Evolutionary conservation across 2,329 filamentous ascomycete species (phyloP), one percentile per base, ranked within the genome.

Genomic region (Penicillium griseofulvum): DNA sequence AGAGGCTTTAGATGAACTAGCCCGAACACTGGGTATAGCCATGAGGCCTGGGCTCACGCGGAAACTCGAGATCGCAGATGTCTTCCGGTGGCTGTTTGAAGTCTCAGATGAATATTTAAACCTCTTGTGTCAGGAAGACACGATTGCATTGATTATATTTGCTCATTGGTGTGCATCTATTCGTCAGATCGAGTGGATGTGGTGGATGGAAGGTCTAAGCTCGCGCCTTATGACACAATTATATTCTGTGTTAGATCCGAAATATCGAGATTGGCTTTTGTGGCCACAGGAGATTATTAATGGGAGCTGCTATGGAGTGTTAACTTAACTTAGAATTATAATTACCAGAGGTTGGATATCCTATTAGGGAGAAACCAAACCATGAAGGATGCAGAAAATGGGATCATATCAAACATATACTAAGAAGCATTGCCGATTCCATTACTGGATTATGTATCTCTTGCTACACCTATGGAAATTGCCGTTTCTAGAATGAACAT

Each of bases 11-110:
- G 53, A 65, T 36, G 52, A 64, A 19, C 31, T 66, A 28, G 54
- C 38, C 19, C 55, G 41, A 10, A 54, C 60, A 14, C 50, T 56
- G 34, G 47, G 42, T 8, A 36, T 59, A 16, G 46, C 50, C 10
- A 37, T 54, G 10, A 54, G 55, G 8, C 24, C 51, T 26, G 41
- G n/a, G 1, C 7, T 19, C 19, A 17, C 12, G 16, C 36, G 44
- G 22, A 48, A 52, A 6, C 50, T 63, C 7, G 60, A 66, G 36
- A 64, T 58, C 1, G 52, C 60, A 0, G 63, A 65, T 46, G 57
- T 66, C 5, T 64, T 66, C 36, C 47, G 46, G 12, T 66, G 64
- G 64, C 41, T 63, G 11, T 47, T 63, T 12, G 44, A 49, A 22
- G 49, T 62, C 2, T 54, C 61, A 1, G 50, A 62, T 37, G 59